Evolutionary conservation across 352 stramenopile genomes (phyloP).

Genomic region (Phytophthora crassamura): DNA sequence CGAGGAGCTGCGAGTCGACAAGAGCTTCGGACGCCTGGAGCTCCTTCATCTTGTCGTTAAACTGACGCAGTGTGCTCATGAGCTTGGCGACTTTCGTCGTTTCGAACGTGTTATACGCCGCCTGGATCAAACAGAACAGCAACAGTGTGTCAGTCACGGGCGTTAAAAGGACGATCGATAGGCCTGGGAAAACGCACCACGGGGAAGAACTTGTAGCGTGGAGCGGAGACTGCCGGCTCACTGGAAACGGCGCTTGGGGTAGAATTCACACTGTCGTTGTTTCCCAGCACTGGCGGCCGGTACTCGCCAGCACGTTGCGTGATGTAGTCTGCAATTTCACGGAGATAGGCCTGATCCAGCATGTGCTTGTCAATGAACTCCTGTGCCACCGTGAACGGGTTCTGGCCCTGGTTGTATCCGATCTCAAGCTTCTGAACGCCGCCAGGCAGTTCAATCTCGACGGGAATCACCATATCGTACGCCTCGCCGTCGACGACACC

Average conservation of each 20-base stretch:
- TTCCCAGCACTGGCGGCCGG: conserved; percentile 69
- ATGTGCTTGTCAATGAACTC: conserved; percentile 97
- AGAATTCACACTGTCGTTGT: conserved; percentile 38
- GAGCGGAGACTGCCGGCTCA: conserved; percentile 7
- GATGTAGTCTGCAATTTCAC: conserved; percentile 97
- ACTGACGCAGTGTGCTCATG: conserved; percentile 90
- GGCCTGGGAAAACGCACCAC: conserved; percentile 37
- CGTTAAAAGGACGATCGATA: background rate
- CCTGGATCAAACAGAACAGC: conserved; percentile 39
- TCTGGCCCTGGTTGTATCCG: conserved; percentile 98
- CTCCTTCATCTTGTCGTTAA: conserved; percentile 81
- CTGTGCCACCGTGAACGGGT: conserved; percentile 96
- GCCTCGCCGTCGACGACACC: conserved; percentile 92
- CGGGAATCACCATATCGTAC: conserved; percentile 97
- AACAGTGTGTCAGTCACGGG: conserved; percentile 5
- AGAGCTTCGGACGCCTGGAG: conserved; percentile 40
- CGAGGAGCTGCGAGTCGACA: conserved; percentile 55
- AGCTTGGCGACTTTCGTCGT: conserved; percentile 93
- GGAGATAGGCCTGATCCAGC: conserved; percentile 93
- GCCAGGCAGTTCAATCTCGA: conserved; percentile 95
- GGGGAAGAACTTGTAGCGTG: conserved; percentile 74
- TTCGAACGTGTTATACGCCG: conserved; percentile 93
- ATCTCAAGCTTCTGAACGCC: conserved; percentile 95
- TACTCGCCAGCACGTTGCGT: conserved; percentile 90
- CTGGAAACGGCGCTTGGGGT: conserved; percentile 7